Conservation (phyloP, 78 protist species). For the Neovahlkampfia damariscottae region DNA sequence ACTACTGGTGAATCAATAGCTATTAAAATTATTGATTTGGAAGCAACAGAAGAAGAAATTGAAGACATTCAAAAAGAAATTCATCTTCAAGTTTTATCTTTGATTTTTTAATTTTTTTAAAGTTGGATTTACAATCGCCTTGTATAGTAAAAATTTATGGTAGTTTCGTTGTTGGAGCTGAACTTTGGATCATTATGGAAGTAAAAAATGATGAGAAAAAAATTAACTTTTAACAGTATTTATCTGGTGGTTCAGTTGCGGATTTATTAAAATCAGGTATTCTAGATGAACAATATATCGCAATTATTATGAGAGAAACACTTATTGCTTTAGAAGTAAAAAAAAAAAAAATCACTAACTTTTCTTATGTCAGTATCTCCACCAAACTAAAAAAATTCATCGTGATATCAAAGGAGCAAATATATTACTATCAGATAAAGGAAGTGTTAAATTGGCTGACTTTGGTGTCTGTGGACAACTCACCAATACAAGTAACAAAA, state of each 20-base stretch:
- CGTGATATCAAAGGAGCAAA: slow-evolving; percentile 96
- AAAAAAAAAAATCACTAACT: slow-evolving; percentile 8
- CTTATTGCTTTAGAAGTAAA: slow-evolving; percentile 9
- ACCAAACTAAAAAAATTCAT: slow-evolving; percentile 82
- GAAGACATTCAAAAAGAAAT: slow-evolving; percentile 89
- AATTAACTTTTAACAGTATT: slow-evolving; percentile 88
- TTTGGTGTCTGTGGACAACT: slow-evolving; percentile 92
- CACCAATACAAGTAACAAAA: slow-evolving; percentile 23
- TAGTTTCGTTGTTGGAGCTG: slow-evolving; percentile 36
- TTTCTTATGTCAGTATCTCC: slow-evolving; percentile 66
- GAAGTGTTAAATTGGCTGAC: slow-evolving; percentile 92
- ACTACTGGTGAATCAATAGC: slow-evolving; percentile 67
- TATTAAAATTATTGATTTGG: slow-evolving; percentile 85
- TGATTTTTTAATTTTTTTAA: no score
- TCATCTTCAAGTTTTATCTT: no score
- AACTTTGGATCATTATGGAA: slow-evolving; percentile 94
- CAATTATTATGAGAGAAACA: slow-evolving; percentile 76
- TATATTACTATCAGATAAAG: slow-evolving; percentile 63
- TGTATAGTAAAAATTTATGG: slow-evolving; percentile 28
- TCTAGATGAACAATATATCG: slow-evolving; percentile 64
- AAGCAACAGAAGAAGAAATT: slow-evolving; percentile 90
- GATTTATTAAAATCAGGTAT: slow-evolving; percentile 71
- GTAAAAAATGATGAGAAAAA: slow-evolving; percentile 50
- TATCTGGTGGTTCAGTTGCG: slow-evolving; percentile 80
- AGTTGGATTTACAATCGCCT: slow-evolving; percentile 62